phyloP scores from a whole-genome alignment of 2,329 filamentous ascomycete species.

The Zarea fungicola region DNA sequence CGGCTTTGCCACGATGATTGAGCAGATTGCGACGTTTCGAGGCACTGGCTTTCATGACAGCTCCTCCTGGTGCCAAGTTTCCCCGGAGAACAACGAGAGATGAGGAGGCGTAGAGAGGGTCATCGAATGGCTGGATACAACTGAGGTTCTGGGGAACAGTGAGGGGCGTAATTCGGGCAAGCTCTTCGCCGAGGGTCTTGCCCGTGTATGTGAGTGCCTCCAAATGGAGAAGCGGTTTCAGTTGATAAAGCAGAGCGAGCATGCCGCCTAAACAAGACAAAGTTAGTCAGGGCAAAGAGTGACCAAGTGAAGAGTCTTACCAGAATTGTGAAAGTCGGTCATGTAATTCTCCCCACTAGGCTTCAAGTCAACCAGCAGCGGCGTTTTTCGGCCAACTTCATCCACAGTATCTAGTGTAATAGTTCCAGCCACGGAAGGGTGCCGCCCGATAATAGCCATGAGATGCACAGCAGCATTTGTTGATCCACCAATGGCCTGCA shows the following conservation, averaged over 20 bases:
- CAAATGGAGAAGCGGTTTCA: conserved; percentile 73
- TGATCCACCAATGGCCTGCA: conserved; percentile 78
- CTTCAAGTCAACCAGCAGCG: conserved; percentile 79
- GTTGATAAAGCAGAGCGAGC: conserved; percentile 70
- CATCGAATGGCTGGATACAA: conserved; percentile 60
- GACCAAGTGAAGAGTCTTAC: not conserved
- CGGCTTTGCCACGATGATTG: conserved; percentile 40
- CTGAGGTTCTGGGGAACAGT: conserved; percentile 30
- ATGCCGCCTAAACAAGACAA: conserved; percentile 58
- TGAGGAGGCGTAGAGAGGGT: conserved; percentile 65
- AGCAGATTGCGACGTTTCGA: conserved; percentile 63
- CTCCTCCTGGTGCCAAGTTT: conserved; percentile 77
- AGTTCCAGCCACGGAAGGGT: conserved; percentile 55
- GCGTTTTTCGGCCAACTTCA: conserved; percentile 69
- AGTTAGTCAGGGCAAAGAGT: not conserved
- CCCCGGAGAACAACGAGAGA: conserved; percentile 78
- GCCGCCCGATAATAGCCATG: conserved; percentile 75
- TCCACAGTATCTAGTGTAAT: conserved; percentile 77
- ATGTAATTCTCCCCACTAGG: conserved; percentile 83
- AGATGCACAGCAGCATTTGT: conserved; percentile 84
- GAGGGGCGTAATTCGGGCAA: conserved; percentile 63
- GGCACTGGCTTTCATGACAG: conserved; percentile 87
- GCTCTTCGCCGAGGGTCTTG: conserved; percentile 73
- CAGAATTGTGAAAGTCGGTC: conserved; percentile 80
- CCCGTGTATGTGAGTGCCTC: conserved; percentile 78